These are phyloP conservation scores for Aspergillus conjunctus DNA, from an alignment of 495 filamentous ascomycete species.

Conservation along the genomic window DNA sequence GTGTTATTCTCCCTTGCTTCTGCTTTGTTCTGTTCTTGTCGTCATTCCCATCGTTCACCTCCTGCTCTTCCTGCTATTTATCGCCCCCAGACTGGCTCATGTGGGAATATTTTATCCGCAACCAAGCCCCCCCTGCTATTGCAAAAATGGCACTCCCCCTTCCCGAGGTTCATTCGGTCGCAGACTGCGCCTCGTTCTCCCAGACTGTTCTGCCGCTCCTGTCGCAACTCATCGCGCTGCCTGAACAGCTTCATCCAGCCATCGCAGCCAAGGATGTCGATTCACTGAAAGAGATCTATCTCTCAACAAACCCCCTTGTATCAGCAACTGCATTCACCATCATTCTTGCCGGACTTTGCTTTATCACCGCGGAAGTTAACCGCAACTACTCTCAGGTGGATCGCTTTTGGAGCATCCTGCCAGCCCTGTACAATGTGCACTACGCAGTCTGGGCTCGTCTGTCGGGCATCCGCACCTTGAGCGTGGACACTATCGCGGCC, in stretches of 20 bases:
- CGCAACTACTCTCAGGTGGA: conserved; percentile 95
- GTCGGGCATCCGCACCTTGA: conserved; percentile 67
- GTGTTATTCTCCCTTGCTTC: conserved; percentile 13
- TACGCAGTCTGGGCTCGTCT: conserved; percentile 78
- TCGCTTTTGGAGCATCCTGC: conserved; percentile 85
- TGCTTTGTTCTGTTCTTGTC: conserved; percentile 5
- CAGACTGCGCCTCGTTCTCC: conserved; percentile 71
- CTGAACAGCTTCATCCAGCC: conserved; percentile 56
- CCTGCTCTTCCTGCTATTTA: conserved; percentile 2
- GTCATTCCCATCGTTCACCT: background rate
- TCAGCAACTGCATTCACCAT: conserved; percentile 73
- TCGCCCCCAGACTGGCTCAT: conserved; percentile 15
- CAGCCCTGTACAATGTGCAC: conserved; percentile 86
- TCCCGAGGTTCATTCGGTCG: conserved; percentile 65
- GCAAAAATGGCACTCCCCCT: conserved; percentile 60
- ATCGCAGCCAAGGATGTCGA: conserved; percentile 55
- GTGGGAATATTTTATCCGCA: conserved; percentile 14
- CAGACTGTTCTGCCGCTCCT: conserved; percentile 75
- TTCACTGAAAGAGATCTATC: conserved; percentile 67
- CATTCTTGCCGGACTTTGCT: conserved; percentile 65
- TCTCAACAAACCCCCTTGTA: conserved; percentile 84
- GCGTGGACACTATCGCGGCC: conserved; percentile 71
- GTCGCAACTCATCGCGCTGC: conserved; percentile 73
- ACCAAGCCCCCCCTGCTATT: conserved; percentile 1
- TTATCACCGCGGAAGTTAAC: conserved; percentile 79